Base-by-base conservation (phyloP, 352 stramenopile genomes). In the Phytophthora colocasiae region DNA sequence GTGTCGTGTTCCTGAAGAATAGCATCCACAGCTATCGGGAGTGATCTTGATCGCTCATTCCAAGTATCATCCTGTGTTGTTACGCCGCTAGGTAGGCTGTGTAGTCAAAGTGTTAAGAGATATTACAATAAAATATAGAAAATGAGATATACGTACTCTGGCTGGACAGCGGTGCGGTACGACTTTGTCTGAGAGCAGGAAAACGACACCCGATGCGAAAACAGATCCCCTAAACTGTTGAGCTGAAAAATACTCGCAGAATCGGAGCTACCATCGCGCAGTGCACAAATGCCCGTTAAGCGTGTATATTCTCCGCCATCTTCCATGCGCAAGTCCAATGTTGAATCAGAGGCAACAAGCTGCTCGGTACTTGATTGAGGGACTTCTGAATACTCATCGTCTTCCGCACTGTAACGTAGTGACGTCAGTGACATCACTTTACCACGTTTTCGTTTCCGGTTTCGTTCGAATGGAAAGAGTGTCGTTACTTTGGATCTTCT, bases 221-320 rank as follows among this genome's bases (percentile, higher is more conserved):
- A 89, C 2, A 93, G 40, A 48, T 93, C 85, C 3, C 85, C 85
- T 22, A 89, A 44, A 54, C 66, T 80, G 55, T 82, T 93, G n/a
- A 93, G 48, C 54, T 91, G 80, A 43, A 90, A 93, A 52, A 90
- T 71, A 31, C 56, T 66, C 1, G 71, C 64, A n/a, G 32, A 74
- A 54, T 55, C 9, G 8, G 60, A 58, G 31, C 63, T 50, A 53
- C 69, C 48, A 47, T 72, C 50, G 17, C 58, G 57, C 11, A 93
- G 64, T 1, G 75, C 75, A 17, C 76, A 83, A 14, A 90, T 46
- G 7, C 85, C 85, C 4, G 75, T 60, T 29, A 93, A 65, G 51
- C 58, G 75, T 2, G 83, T 89, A 67, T 71, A 81, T 50, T 93
- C 81, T 32, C 80, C 76, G 4, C 83, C 81, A 36, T 93, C 83